phyloP scores from a whole-genome alignment of 192 early-diverging fungal species.

The Phlyctochytrium planicorne region DNA sequence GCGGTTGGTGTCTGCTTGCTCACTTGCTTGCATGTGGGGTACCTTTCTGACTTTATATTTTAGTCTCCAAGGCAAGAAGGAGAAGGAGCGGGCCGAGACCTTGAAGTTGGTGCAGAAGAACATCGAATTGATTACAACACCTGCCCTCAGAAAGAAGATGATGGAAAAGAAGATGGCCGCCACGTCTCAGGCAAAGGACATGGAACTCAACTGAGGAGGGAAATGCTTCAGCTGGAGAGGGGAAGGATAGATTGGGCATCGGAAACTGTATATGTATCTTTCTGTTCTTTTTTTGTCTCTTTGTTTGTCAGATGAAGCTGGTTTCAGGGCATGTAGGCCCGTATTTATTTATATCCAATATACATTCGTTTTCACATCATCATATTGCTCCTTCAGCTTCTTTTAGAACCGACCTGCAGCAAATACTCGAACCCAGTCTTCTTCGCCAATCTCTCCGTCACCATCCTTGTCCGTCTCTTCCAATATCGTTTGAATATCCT shows the following conservation, averaged over 20 bases:
- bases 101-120: constrained; percentile 77
- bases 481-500: constrained; percentile 68
- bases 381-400: background rate
- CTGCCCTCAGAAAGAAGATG: constrained; percentile 57
- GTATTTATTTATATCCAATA: background rate
- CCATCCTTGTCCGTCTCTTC: constrained; percentile 62
- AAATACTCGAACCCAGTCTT: constrained; percentile 51
- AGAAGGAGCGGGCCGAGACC: constrained; percentile 73
- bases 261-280: no score
- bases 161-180: constrained; percentile 64
- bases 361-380: background rate
- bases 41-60: constrained; percentile 12
- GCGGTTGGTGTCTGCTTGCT: no score
- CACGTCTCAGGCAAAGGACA: constrained; percentile 51
- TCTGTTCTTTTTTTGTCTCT: no score
- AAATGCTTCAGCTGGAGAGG: no score
- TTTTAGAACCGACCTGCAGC: background rate
- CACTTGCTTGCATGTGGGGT: no score
- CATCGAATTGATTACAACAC: constrained; percentile 78
- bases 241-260: no score
- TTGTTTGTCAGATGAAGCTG: no score
- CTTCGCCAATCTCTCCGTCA: constrained; percentile 62
- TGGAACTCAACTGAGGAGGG: constrained; percentile 61
- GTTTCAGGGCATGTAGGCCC: background rate
- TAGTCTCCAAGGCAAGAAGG: constrained; percentile 85